phyloP scores from a whole-genome alignment of 495 filamentous ascomycete genomes.

The Penicillium waksmanii region DNA sequence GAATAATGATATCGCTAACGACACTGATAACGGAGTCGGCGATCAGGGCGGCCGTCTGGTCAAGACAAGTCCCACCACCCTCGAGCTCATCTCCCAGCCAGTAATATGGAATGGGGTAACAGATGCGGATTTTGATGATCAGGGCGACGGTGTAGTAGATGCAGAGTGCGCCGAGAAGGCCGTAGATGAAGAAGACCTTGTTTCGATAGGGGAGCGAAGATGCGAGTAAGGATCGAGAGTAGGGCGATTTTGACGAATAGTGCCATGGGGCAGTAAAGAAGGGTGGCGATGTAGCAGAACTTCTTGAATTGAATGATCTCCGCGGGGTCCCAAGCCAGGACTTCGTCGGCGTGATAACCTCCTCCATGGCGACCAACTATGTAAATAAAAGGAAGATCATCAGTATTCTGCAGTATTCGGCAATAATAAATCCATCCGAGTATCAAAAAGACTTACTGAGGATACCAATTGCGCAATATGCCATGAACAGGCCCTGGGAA shows the following conservation, averaged over 20 bases:
- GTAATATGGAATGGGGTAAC: constrained; percentile 25
- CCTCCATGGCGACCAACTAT: constrained; percentile 44
- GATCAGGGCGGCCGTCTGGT: constrained; percentile 47
- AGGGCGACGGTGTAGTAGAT: constrained; percentile 40
- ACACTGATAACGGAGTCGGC: constrained; percentile 54
- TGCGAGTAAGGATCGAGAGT: constrained; percentile 50
- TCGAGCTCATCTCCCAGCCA: constrained; percentile 19
- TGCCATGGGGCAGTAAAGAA: constrained; percentile 54
- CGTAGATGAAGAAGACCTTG: constrained; percentile 47
- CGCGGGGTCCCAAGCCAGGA: constrained; percentile 6
- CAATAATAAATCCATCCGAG: not conserved
- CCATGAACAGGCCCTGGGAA: constrained; percentile 38
- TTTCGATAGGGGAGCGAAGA: constrained; percentile 47
- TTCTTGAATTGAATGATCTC: constrained; percentile 37
- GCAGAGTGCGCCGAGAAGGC: constrained; percentile 46
- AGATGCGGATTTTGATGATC: constrained; percentile 33
- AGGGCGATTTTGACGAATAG: constrained; percentile 51
- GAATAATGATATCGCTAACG: constrained; percentile 49
- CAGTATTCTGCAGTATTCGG: not conserved
- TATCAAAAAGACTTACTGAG: constrained; percentile 32
- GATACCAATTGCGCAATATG: constrained; percentile 42
- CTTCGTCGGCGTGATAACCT: constrained; percentile 37
- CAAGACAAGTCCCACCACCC: constrained; percentile 36
- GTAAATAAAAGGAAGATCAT: constrained; percentile 3
- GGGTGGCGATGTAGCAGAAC: constrained; percentile 46